Conservation (phyloP, 441 rosid genomes). For the Flueggea neowawraea region DNA sequence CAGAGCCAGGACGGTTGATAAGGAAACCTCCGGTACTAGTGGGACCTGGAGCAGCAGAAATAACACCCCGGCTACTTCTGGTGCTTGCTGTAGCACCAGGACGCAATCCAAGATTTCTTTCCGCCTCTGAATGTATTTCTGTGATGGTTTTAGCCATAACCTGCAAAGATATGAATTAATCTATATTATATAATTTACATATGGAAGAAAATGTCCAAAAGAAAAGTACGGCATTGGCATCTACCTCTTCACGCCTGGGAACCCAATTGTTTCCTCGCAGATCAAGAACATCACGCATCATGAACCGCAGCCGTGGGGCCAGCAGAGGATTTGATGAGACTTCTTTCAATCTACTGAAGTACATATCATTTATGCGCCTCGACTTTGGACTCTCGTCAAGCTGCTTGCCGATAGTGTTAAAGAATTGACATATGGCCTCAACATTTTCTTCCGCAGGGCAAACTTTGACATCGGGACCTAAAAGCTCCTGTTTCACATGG, state of each 20-base stretch:
- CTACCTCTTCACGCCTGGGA: constrained; percentile 94
- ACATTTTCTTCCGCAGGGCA: constrained; percentile 89
- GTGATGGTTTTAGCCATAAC: constrained; percentile 87
- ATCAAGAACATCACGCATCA: constrained; percentile 78
- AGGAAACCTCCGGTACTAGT: constrained; percentile 58
- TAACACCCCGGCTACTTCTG: constrained; percentile 57
- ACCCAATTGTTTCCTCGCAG: constrained; percentile 76
- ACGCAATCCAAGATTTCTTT: constrained; percentile 81
- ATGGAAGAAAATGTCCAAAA: not conserved
- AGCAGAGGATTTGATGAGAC: constrained; percentile 58
- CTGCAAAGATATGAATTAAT: constrained; percentile 31
- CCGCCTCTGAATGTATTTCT: constrained; percentile 92
- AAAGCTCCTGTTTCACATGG: constrained; percentile 57
- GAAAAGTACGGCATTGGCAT: not conserved
- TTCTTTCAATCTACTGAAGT: constrained; percentile 64
- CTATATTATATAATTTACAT: not conserved
- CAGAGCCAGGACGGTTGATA: constrained; percentile 60
- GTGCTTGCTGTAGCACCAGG: constrained; percentile 89
- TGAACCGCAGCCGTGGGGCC: constrained; percentile 68
- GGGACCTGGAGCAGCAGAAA: constrained; percentile 38
- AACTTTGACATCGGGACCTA: constrained; percentile 49
- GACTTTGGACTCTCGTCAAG: constrained; percentile 72
- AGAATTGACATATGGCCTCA: constrained; percentile 84
- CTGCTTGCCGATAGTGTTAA: constrained; percentile 82
- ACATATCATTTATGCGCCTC: constrained; percentile 60